A percentile compares a stretch with the other conserved stretches of the same genome.
phyloP scores from a whole-genome alignment of 1,139 yeast species.

The Scheffersomyces parashehatae region DNA sequence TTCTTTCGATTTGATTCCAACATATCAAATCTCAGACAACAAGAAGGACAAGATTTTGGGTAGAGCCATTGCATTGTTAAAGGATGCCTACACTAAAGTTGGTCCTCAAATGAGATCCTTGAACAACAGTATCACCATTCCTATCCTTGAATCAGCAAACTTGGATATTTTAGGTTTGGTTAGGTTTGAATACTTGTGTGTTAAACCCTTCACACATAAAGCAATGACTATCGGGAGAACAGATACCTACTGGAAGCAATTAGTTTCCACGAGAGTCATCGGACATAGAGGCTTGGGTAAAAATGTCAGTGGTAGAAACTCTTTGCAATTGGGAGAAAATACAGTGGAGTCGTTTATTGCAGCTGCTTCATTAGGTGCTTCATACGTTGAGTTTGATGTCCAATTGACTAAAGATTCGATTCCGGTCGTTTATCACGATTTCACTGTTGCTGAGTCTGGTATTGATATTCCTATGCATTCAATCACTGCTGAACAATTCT shows the following conservation, averaged over 20 bases:
- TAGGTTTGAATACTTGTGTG: slow-evolving; percentile 71
- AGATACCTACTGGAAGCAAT: slow-evolving; percentile 89
- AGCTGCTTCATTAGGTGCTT: slow-evolving; percentile 93
- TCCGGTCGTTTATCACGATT: slow-evolving; percentile 95
- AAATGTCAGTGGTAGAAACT: slow-evolving; percentile 66
- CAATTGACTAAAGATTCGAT: slow-evolving; percentile 91
- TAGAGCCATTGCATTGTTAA: slow-evolving; percentile 79
- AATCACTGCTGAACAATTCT: slow-evolving; percentile 84
- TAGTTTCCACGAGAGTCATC: slow-evolving; percentile 86
- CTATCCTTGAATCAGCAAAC: slow-evolving; percentile 71
- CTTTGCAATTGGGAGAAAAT: slow-evolving; percentile 92
- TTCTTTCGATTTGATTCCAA: slow-evolving; percentile 89
- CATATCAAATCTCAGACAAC: slow-evolving; percentile 54
- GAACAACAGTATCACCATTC: slow-evolving; percentile 68
- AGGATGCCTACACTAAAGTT: slow-evolving; percentile 64
- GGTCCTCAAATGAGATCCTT: slow-evolving; percentile 72
- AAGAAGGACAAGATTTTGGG: slow-evolving; percentile 59
- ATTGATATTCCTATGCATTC: slow-evolving; percentile 96
- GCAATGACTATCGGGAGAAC: slow-evolving; percentile 68
- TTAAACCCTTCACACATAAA: slow-evolving; percentile 74
- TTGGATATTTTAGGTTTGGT: slow-evolving; percentile 77
- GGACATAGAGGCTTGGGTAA: slow-evolving; percentile 97
- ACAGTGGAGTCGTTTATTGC: slow-evolving; percentile 95
- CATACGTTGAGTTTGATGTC: slow-evolving; percentile 94
- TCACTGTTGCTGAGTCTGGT: slow-evolving; percentile 92